Percentiles rank a stretch among this genome's conserved stretches.
Evolutionary conservation across 2,329 filamentous ascomycete genomes (phyloP).

Genomic region (Fonsecaea pedrosoi): DNA sequence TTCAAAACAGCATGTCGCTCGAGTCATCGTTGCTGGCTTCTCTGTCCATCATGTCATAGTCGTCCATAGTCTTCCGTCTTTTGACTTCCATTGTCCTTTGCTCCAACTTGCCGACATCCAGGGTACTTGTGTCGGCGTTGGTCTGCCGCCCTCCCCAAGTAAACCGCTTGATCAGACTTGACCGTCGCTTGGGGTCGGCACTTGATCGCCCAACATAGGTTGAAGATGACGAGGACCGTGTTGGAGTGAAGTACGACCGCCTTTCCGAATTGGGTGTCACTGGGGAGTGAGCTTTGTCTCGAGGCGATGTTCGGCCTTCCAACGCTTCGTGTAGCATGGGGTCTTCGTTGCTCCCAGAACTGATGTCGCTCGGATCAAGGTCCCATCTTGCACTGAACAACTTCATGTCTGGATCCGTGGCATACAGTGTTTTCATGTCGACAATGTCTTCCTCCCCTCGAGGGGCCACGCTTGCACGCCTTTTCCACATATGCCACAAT

Average conservation of each 20-base stretch:
- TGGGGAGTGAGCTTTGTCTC: slow-evolving; percentile 15
- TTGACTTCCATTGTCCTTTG: slow-evolving; percentile 36
- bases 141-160: slow-evolving; percentile 31
- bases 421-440: slow-evolving; percentile 36
- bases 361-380: slow-evolving; percentile 28
- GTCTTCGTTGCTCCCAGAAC: slow-evolving; percentile 28
- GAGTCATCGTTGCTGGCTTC: slow-evolving; percentile 29
- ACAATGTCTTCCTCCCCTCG: slow-evolving; percentile 29
- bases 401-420: slow-evolving; percentile 38
- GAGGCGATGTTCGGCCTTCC: slow-evolving; percentile 9
- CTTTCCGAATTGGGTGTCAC: slow-evolving; percentile 23
- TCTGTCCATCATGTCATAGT: slow-evolving; percentile 33
- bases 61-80: slow-evolving; percentile 35
- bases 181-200: slow-evolving; percentile 28
- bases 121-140: slow-evolving; percentile 12
- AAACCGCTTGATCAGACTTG: slow-evolving; percentile 33
- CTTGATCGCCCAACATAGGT: slow-evolving; percentile 20
- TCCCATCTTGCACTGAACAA: slow-evolving; percentile 29
- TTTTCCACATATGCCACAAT: slow-evolving; percentile 35
- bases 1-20: slow-evolving; percentile 35
- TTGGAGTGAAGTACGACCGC: slow-evolving; percentile 24
- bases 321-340: slow-evolving; percentile 26
- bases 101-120: slow-evolving; percentile 25
- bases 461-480: slow-evolving; percentile 32
- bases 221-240: slow-evolving; percentile 28